Evolutionary conservation across 192 early-diverging fungal species (phyloP), one percentile per base, ranked within the genome.

Genomic region (Geranomyces michiganensis): DNA sequence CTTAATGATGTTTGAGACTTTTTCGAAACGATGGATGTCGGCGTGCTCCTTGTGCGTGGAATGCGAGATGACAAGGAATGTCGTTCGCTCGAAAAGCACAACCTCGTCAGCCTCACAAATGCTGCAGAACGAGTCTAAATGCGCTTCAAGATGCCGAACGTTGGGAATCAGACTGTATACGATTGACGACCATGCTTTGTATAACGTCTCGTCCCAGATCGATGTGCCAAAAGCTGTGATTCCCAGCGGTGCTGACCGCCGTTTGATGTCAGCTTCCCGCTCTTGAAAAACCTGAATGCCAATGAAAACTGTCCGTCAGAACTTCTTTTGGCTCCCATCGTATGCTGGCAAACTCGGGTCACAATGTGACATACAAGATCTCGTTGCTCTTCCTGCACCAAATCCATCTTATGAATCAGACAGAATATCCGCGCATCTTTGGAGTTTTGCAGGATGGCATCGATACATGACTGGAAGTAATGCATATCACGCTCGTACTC

Each of bases 341-440:
- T 10, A 7, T 3, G 3, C 6, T 55, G 3, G 53, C 27, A 26
- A 21, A 21, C 4, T 31, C 49, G 36, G 36, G 3, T 10, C 10
- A 41, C 36, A 10, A 41, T 10, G 10, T 41, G 33, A 49, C 74
- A 31, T 67, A 93, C 88, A 64, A 67, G 71, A 43, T 92, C 90
- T 46, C 92, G 78, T 49, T 90, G 80, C 1, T 89, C 83, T 47
- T 91, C 91, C 60, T 81, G 88, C 27, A 97, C 88, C 62, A 96
- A 84, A 84, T 99, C 97, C 92, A 99, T 97, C 74, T 99, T 99
- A 74, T 99, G 97, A 64, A 99, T 90, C 55, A 99, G 80, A 60
- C 95, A 96, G 78, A 97, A 98, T 30, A 99, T 92, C 62, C 91
- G 90, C 56, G 96, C 96, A 59, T 97, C 94, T 60, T 86, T 88